Evolutionary conservation across 495 filamentous ascomycete genomes (phyloP), one percentile per base, ranked within the genome.

Genomic region (Annulohypoxylon maeteangense): DNA sequence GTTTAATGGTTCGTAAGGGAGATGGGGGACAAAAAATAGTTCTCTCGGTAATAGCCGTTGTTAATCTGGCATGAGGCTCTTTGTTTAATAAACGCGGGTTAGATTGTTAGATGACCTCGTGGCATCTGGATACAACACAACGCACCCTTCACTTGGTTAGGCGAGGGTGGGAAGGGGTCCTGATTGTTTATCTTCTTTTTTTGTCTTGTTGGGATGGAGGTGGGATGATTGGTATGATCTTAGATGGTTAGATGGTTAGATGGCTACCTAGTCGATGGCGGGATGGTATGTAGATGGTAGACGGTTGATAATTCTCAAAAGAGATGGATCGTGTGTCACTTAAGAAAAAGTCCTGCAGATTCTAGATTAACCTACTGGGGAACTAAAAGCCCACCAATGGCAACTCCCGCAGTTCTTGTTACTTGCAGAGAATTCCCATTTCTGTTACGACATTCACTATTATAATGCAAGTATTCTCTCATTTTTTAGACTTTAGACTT

Each of bases 41-140:
- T 29, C 31, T 51, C 54, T 62, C 65, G 65, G 65, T 42, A 68
- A 72, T 68, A 69, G 68, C 62, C 48, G 70, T 44, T 50, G 65
- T 73, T 66, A 69, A 73, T 73, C 65, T 65, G 53, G 57, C 62
- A 73, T 73, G 70, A 73, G 70, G 70, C 70, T 73, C 70, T 73
- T 69, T 65, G 60, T 62, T 62, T n/a, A 51, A 59, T 36, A 47
- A 70, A 38, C 50, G 68, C 68, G 40, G 44, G 48, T 58, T 68
- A 60, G 65, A 65, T 59, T 32, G 48, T 58, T 68, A 60, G 65
- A 65, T 59, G 70, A 62, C 70, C 65, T 73, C 65, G 70, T 73
- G 70, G 70, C 61, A 69, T 62, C 56, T 27, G 27, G 53, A 73
- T 73, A 73, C 70, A 58, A 73, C 70, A 55, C 57, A 65, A 72